These are phyloP conservation scores for Thielaviopsis punctulata DNA, from an alignment of 2,329 filamentous ascomycete genomes.

Conservation along the genomic window DNA sequence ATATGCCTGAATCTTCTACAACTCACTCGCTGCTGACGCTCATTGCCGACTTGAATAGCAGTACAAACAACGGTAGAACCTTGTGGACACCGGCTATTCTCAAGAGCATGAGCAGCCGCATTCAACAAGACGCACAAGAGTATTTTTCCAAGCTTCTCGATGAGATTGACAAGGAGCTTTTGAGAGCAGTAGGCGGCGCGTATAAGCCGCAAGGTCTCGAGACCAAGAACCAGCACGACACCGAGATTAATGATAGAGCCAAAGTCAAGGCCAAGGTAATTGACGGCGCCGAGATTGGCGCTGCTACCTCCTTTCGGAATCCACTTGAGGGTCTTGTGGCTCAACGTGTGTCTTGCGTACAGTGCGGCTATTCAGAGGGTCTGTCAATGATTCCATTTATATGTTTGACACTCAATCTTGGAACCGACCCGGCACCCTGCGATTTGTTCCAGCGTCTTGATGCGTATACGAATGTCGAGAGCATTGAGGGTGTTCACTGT, in stretches of 20 bases:
- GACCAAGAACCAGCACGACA: constrained; percentile 20
- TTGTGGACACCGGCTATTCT: constrained; percentile 69
- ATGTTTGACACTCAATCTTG: constrained; percentile 74
- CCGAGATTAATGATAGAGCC: constrained; percentile 23
- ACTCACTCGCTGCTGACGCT: constrained; percentile 42
- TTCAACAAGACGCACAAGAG: constrained; percentile 95
- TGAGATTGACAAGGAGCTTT: constrained; percentile 63
- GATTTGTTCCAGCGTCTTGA: constrained; percentile 65
- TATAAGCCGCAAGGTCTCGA: constrained; percentile 1
- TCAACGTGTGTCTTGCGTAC: constrained; percentile 73
- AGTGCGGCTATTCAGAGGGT: constrained; percentile 74
- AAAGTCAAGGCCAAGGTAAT: constrained; percentile 22
- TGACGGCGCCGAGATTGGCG: constrained; percentile 22
- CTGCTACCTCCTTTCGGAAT: constrained; percentile 36
- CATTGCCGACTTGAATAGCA: constrained; percentile 51
- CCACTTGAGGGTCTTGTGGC: constrained; percentile 78
- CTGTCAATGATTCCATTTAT: constrained; percentile 87
- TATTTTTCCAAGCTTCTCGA: constrained; percentile 86
- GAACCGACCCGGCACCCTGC: constrained; percentile 41
- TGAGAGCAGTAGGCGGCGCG: constrained; percentile 23
- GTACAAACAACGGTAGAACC: constrained; percentile 52
- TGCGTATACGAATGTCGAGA: constrained; percentile 68
- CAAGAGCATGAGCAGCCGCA: constrained; percentile 87
- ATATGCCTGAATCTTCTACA: constrained; percentile 11
- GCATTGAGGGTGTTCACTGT: constrained; percentile 80